Percentiles rank a stretch among this genome's conserved stretches.
Evolutionary conservation across 495 filamentous ascomycete species (phyloP).

Genomic region (Halenospora varia): DNA sequence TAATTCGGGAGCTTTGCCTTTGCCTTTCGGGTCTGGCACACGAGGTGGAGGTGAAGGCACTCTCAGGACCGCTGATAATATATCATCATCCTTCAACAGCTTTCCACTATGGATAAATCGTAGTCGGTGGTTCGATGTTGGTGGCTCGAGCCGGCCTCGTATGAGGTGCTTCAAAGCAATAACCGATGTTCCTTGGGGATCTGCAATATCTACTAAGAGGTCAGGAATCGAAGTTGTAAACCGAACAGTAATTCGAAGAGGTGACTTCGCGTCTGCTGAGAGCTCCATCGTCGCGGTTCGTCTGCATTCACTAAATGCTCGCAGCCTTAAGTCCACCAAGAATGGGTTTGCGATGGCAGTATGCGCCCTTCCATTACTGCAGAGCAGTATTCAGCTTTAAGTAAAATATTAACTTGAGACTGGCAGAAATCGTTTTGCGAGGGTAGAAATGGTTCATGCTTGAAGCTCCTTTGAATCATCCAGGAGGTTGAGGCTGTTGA

Average conservation of each 20-base stretch:
- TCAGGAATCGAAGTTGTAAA: constrained; percentile 84
- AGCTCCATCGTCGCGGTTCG: background rate
- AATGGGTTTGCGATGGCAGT: too few species aligned
- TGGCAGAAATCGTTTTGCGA: too few species aligned
- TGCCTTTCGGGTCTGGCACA: constrained; percentile 36
- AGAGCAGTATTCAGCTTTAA: too few species aligned
- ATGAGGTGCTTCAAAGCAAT: constrained; percentile 77
- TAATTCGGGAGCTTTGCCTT: constrained; percentile 52
- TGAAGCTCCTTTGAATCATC: too few species aligned
- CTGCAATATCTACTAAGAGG: constrained; percentile 68
- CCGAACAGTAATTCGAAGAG: constrained; percentile 68
- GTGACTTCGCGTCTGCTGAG: background rate
- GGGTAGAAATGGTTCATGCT: too few species aligned
- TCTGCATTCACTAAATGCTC: too few species aligned
- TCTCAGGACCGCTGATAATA: constrained; percentile 61
- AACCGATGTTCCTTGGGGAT: constrained; percentile 63
- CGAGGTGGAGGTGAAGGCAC: constrained; percentile 50
- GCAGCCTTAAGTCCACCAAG: too few species aligned
- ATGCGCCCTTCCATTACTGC: too few species aligned
- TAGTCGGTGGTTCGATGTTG: constrained; percentile 54
- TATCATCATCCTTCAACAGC: constrained; percentile 67
- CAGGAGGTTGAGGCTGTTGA: background rate
- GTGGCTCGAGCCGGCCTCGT: constrained; percentile 61
- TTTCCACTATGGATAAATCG: constrained; percentile 87
- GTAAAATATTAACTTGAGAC: too few species aligned